A percentile compares a stretch with the other conserved stretches of the same genome.
Evolutionary conservation across 129 eudicot species (phyloP).

Genomic region (Kitagawia praeruptora): DNA sequence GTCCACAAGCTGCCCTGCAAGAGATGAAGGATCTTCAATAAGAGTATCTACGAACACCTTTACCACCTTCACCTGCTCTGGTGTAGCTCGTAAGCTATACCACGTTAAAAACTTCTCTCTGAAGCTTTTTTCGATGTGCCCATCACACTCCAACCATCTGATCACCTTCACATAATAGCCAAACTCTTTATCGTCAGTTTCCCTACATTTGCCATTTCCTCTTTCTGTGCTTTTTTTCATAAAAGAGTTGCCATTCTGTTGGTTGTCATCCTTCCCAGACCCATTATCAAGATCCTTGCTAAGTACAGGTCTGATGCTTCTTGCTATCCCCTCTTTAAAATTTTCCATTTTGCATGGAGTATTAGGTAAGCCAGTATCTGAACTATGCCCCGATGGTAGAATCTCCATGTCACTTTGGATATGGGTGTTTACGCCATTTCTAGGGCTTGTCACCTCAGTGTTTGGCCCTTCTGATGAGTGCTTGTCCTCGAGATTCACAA

Average conservation of each 20-base stretch:
- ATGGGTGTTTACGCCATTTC: slow-evolving; percentile 25
- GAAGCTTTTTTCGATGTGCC: slow-evolving; percentile 63
- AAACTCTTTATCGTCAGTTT: slow-evolving; percentile 48
- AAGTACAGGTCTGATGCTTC: slow-evolving; percentile 19
- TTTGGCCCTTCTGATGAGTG: slow-evolving; percentile 19
- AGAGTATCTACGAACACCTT: slow-evolving; percentile 82
- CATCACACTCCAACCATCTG: slow-evolving; percentile 75
- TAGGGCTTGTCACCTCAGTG: slow-evolving; percentile 27
- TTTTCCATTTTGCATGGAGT: slow-evolving; percentile 65
- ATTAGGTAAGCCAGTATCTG: slow-evolving; percentile 43
- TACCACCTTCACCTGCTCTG: slow-evolving; percentile 61
- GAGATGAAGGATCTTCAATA: slow-evolving; percentile 69
- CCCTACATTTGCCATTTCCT: slow-evolving; percentile 37
- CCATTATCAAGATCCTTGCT: slow-evolving; percentile 29
- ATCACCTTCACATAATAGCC: slow-evolving; percentile 82
- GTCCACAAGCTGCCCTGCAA: slow-evolving; percentile 83
- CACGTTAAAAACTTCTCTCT: slow-evolving; percentile 84
- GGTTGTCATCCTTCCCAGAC: not conserved
- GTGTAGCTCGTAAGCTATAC: slow-evolving; percentile 79
- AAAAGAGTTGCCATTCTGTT: not conserved
- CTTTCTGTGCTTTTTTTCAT: slow-evolving; percentile 31
- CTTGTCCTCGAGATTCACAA: slow-evolving; percentile 27
- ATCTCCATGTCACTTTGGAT: slow-evolving; percentile 25
- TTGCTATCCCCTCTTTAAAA: slow-evolving; percentile 25
- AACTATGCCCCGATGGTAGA: slow-evolving; percentile 27